Base-by-base conservation (phyloP, 345 rosid genomes). In the Cardamine resedifolia region DNA sequence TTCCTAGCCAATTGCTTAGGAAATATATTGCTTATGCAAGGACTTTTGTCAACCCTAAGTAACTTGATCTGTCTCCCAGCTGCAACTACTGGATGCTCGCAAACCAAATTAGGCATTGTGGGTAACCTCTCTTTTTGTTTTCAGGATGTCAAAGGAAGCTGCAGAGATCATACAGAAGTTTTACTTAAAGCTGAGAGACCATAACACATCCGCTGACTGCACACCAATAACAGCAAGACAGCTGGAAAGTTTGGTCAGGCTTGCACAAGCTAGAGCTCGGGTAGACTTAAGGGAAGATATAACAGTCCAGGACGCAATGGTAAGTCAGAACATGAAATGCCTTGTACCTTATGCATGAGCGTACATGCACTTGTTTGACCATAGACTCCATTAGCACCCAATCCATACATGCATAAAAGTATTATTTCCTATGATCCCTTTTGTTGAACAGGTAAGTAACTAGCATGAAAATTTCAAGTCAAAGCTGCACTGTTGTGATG, bases 161-260 rank as follows among this genome's bases (percentile, higher is more conserved):
- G 96, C 96, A 12, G 94, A 91, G 58, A 87, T 95, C 66, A 81
- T 95, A 30, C 88, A 88, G 68, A 88, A 90, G 67, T 95, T 95
- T 78, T 95, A 90, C 84, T 88, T 95, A 49, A 81, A 76, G 73
- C 90, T 91, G 74, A 87, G 96, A 81, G 99, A 91, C 77, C 92
- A 72, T 61, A 87, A 86, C 76, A 91, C 96, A 48, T 87, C 99
- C 61, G 96, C 96, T 71, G 99, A 95, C 73, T 65, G 87, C 68
- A 95, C 96, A 48, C 99, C 96, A 52, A 91, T 91, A 84, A 95
- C 97, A 68, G 96, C 99, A 61, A 85, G 99, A 81, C 99, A 95
- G 52, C 79, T 95, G 49, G 99, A 95, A 79, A 95, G 99, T 81
- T 81, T 95, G 79, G 96, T 90, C 67, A 83, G 99, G 81, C 82